These are phyloP conservation scores for Lepidium africanum DNA, from an alignment of 345 rosid species.

Conservation along the genomic window DNA sequence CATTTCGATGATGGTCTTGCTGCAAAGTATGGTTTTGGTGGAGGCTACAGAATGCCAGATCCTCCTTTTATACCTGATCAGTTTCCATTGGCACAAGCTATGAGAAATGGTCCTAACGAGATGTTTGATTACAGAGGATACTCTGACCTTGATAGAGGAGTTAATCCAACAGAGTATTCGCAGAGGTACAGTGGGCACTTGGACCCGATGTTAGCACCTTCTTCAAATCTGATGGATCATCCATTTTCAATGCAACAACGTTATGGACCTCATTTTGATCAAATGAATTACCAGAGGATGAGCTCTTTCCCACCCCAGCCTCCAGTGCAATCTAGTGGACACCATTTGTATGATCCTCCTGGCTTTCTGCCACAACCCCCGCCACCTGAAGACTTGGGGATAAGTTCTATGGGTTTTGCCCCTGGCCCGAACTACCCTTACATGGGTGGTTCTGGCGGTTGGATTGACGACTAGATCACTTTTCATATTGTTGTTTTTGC, in stretches of 20 bases:
- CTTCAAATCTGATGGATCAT: slow-evolving; percentile 29
- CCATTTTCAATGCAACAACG: slow-evolving; percentile 50
- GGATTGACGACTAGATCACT: slow-evolving; percentile 55
- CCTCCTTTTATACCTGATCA: slow-evolving; percentile 26
- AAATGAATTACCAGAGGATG: slow-evolving; percentile 41
- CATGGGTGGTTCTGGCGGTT: slow-evolving; percentile 39
- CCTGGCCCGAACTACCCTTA: slow-evolving; percentile 40
- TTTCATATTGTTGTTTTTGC: not conserved
- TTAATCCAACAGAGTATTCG: slow-evolving; percentile 29
- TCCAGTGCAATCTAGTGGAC: slow-evolving; percentile 18
- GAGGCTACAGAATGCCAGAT: slow-evolving; percentile 22
- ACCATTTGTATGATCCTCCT: not conserved
- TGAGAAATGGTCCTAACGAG: slow-evolving; percentile 13
- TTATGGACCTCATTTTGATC: slow-evolving; percentile 58
- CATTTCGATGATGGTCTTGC: slow-evolving; percentile 30
- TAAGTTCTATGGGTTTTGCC: slow-evolving; percentile 34
- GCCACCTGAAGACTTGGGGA: slow-evolving; percentile 8
- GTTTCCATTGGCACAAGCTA: slow-evolving; percentile 11
- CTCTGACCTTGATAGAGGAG: slow-evolving; percentile 6
- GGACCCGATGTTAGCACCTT: slow-evolving; percentile 32
- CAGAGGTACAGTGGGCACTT: slow-evolving; percentile 22
- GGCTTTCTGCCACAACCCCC: slow-evolving; percentile 15
- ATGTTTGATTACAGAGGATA: slow-evolving; percentile 29
- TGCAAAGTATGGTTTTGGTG: slow-evolving; percentile 22
- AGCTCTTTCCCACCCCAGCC: slow-evolving; percentile 31